These are phyloP conservation scores for Cercospora zeina DNA, from an alignment of 2,329 filamentous ascomycete species.

Conservation along the genomic window DNA sequence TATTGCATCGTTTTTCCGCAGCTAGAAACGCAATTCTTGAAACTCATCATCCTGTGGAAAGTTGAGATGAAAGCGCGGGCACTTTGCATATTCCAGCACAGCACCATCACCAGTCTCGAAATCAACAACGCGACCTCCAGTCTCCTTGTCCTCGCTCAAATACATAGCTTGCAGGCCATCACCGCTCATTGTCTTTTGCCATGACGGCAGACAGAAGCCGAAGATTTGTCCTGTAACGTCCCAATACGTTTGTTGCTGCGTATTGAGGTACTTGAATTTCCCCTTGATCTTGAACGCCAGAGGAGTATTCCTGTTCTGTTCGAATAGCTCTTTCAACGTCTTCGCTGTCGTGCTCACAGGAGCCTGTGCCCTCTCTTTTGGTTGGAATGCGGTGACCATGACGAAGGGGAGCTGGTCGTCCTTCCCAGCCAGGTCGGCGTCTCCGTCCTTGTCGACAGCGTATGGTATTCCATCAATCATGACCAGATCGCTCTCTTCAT, in stretches of 20 bases:
- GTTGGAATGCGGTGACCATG: conserved; percentile 47
- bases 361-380: conserved; percentile 39
- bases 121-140: conserved; percentile 43
- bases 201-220: conserved; percentile 44
- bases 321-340: conserved; percentile 35
- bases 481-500: conserved; percentile 38
- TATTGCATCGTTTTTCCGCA: not conserved
- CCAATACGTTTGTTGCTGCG: conserved; percentile 35
- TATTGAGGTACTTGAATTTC: conserved; percentile 41
- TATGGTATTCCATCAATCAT: conserved; percentile 44
- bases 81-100: conserved; percentile 44
- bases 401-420: conserved; percentile 43
- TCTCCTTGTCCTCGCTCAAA: conserved; percentile 37
- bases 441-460: conserved; percentile 38
- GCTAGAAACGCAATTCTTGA: conserved; percentile 39
- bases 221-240: conserved; percentile 45
- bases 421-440: conserved; percentile 38
- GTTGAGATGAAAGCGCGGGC: conserved; percentile 47
- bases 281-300: conserved; percentile 45
- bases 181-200: conserved; percentile 46
- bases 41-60: conserved; percentile 47
- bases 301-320: conserved; percentile 43
- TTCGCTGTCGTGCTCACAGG: conserved; percentile 31
- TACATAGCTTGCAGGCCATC: conserved; percentile 45
- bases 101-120: conserved; percentile 43